Evolutionary conservation across 805 yeast species (phyloP).

Genomic region (Starmera amethionina): DNA sequence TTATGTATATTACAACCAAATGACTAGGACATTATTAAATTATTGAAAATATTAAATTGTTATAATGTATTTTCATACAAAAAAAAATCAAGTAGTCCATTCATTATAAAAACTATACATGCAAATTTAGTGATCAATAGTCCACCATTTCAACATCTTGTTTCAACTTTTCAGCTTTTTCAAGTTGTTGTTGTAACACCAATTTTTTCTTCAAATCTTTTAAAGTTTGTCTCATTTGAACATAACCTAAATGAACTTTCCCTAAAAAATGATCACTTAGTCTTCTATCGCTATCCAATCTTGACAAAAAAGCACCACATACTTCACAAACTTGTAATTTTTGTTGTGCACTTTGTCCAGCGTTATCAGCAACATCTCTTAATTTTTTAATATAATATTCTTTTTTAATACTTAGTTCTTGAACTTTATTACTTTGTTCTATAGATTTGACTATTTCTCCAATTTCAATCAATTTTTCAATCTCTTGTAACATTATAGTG

Average conservation of each 20-base stretch:
- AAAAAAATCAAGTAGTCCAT: no score
- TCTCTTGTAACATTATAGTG: slow-evolving; percentile 59
- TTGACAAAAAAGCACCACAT: slow-evolving; percentile 82
- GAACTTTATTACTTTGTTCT: slow-evolving; percentile 36
- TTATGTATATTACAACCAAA: no score
- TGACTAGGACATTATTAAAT: no score
- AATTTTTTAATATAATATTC: slow-evolving; percentile 45
- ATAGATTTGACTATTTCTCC: slow-evolving; percentile 43
- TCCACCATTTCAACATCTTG: no score
- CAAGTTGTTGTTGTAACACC: no score
- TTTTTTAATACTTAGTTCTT: slow-evolving; percentile 37
- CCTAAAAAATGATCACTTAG: slow-evolving; percentile 88
- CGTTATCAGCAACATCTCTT: slow-evolving; percentile 52
- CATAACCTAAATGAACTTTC: slow-evolving; percentile 77
- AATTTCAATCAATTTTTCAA: slow-evolving; percentile 38
- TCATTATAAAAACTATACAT: no score
- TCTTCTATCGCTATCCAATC: slow-evolving; percentile 80
- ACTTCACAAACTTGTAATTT: slow-evolving; percentile 82
- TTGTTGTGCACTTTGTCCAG: slow-evolving; percentile 83
- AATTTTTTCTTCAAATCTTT: slow-evolving; percentile 11
- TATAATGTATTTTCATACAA: no score
- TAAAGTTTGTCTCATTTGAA: slow-evolving; percentile 49
- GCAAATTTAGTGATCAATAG: no score
- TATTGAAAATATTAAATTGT: no score
- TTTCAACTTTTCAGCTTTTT: no score